phyloP scores from a whole-genome alignment of 768 basidiomycete genomes.

The Tubosaeta sp. region DNA sequence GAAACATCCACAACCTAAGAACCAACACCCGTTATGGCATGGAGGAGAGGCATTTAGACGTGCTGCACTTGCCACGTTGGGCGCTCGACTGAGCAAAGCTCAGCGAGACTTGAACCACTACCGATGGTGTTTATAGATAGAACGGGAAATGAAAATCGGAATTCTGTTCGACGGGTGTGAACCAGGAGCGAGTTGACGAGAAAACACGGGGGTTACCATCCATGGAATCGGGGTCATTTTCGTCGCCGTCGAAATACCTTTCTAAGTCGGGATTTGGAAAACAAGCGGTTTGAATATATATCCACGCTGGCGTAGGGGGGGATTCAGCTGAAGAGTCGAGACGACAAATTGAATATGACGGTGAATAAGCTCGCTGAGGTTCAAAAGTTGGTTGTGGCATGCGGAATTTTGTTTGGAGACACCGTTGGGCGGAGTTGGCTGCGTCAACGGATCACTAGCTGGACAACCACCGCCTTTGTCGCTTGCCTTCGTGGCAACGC shows the following conservation, averaged over 20 bases:
- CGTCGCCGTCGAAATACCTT: no score
- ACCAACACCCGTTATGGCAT: neutral
- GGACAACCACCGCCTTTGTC: neutral
- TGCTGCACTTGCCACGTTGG: neutral
- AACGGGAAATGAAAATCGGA: neutral
- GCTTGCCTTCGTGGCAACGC: neutral
- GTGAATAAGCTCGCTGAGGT: neutral
- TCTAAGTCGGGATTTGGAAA: no score
- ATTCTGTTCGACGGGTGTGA: neutral
- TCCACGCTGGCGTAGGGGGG: no score
- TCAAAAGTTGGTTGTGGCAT: neutral
- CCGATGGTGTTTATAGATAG: no score
- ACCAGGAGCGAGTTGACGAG: neutral
- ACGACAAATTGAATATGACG: neutral
- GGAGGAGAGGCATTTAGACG: neutral
- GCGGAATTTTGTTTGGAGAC: neutral
- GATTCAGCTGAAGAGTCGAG: neutral
- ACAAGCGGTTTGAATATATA: no score
- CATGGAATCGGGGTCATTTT: no score
- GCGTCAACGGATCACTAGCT: neutral
- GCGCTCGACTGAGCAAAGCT: no score
- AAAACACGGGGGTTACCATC: no score
- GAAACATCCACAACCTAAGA: slow-evolving; percentile 16
- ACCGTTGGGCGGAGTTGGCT: neutral
- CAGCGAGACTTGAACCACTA: no score